Evolutionary conservation across 1,139 yeast genomes (phyloP).

Genomic region (Wickerhamomyces sp.): DNA sequence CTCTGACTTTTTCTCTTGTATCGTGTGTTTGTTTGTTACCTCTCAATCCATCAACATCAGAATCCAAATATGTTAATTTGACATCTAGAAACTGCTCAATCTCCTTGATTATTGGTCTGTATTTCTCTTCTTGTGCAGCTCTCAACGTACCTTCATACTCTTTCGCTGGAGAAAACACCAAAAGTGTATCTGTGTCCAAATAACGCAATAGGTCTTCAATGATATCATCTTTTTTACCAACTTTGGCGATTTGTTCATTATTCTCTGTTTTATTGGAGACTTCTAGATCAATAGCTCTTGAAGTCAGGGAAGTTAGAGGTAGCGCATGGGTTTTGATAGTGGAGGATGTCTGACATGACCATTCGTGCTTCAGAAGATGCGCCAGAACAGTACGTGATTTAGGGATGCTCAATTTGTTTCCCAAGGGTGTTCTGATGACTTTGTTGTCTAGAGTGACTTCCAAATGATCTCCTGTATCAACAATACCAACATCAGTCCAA

Average conservation of each 20-base stretch:
- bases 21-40: slow-evolving; percentile 68
- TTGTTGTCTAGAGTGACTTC: slow-evolving; percentile 64
- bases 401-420: slow-evolving; percentile 66
- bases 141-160: slow-evolving; percentile 86
- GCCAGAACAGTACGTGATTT: slow-evolving; percentile 58
- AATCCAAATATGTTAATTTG: slow-evolving; percentile 58
- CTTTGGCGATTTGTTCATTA: slow-evolving; percentile 48
- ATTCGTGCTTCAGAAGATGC: slow-evolving; percentile 75
- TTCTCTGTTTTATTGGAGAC: slow-evolving; percentile 29
- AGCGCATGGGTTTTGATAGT: slow-evolving; percentile 74
- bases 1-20: slow-evolving; percentile 55
- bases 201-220: slow-evolving; percentile 62
- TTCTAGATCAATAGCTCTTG: slow-evolving; percentile 75
- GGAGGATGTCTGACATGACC: slow-evolving; percentile 70
- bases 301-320: slow-evolving; percentile 82
- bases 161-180: slow-evolving; percentile 73
- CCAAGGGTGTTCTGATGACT: slow-evolving; percentile 80
- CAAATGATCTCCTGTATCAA: slow-evolving; percentile 23
- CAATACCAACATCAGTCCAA: slow-evolving; percentile 74
- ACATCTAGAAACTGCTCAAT: slow-evolving; percentile 51
- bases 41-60: slow-evolving; percentile 72
- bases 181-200: slow-evolving; percentile 87
- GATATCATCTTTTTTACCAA: slow-evolving; percentile 53
- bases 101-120: slow-evolving; percentile 65
- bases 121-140: slow-evolving; percentile 66